phyloP scores from a whole-genome alignment of 2,329 filamentous ascomycete genomes.

The Aspergillus sp. region DNA sequence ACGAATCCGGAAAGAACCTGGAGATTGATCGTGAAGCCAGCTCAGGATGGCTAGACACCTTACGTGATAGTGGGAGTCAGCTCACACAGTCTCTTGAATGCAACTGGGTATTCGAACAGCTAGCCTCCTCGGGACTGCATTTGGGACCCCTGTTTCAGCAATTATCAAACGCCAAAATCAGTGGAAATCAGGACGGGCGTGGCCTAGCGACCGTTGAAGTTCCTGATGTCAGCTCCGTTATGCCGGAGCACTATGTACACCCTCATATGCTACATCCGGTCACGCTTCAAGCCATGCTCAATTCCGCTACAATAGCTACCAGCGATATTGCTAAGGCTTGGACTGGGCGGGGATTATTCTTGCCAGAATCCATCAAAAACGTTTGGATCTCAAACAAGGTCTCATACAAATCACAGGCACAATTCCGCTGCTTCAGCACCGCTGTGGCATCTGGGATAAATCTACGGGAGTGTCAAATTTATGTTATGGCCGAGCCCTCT shows the following conservation, averaged over 20 bases:
- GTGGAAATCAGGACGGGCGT: slow-evolving; percentile 14
- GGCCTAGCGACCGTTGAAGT: slow-evolving; percentile 26
- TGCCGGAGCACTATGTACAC: slow-evolving; percentile 34
- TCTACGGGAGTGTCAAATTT: not conserved
- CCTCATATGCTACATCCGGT: slow-evolving; percentile 36
- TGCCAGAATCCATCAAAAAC: not conserved
- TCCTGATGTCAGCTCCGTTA: slow-evolving; percentile 27
- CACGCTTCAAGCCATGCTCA: slow-evolving; percentile 37
- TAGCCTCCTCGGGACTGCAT: slow-evolving; percentile 20
- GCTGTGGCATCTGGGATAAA: not conserved
- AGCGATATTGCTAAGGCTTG: slow-evolving; percentile 14
- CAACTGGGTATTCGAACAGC: slow-evolving; percentile 20
- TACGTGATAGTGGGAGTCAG: no score
- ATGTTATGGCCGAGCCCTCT: not conserved
- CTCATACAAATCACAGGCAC: not conserved
- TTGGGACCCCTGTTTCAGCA: slow-evolving; percentile 34
- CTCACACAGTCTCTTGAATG: slow-evolving; percentile 11
- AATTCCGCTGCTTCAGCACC: not conserved
- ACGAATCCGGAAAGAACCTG: slow-evolving; percentile 11
- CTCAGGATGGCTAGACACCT: no score
- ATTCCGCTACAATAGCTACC: slow-evolving; percentile 26
- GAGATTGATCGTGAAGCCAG: not conserved
- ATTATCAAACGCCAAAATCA: slow-evolving; percentile 21
- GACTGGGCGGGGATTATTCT: slow-evolving; percentile 1
- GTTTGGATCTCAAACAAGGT: not conserved